Conservation (phyloP, 1,139 yeast species). For the Candida pseudoviswanathii region DNA sequence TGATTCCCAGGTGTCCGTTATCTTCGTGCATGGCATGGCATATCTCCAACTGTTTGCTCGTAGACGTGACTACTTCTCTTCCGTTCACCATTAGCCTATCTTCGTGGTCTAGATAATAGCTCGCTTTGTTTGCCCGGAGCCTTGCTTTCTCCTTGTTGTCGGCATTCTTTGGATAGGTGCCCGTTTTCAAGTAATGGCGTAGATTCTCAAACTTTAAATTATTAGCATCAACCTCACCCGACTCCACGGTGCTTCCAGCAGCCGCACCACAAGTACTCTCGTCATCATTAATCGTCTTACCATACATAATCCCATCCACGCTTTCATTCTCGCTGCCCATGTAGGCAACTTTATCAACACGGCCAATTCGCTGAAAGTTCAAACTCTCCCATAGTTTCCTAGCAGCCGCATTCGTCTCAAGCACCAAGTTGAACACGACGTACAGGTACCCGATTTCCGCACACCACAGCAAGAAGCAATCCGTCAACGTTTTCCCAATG, state of each 20-base stretch:
- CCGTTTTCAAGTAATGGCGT: slow-evolving; percentile 77
- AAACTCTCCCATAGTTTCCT: slow-evolving; percentile 77
- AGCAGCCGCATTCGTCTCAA: slow-evolving; percentile 85
- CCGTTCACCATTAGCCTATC: slow-evolving; percentile 74
- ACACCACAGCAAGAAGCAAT: slow-evolving; percentile 88
- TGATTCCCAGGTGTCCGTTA: slow-evolving; percentile 80
- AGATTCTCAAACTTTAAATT: slow-evolving; percentile 68
- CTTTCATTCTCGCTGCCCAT: slow-evolving; percentile 81
- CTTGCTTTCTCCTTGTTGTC: slow-evolving; percentile 85
- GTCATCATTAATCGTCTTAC: slow-evolving; percentile 52
- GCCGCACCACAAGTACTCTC: slow-evolving; percentile 46
- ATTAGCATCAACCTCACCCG: slow-evolving; percentile 41
- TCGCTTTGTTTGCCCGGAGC: slow-evolving; percentile 78
- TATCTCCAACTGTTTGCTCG: slow-evolving; percentile 70
- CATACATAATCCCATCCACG: slow-evolving; percentile 80
- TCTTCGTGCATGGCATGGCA: slow-evolving; percentile 70
- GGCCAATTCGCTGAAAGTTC: slow-evolving; percentile 76
- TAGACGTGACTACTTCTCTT: slow-evolving; percentile 79
- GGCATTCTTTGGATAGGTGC: slow-evolving; percentile 81
- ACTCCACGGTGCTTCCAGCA: slow-evolving; percentile 37
- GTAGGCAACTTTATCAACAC: slow-evolving; percentile 82
- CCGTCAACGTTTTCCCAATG: slow-evolving; percentile 81
- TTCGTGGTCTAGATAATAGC: slow-evolving; percentile 55
- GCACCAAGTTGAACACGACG: slow-evolving; percentile 80
- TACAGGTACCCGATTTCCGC: slow-evolving; percentile 85